A percentile compares a stretch with the other conserved stretches of the same genome.
These are phyloP conservation scores for Oldenlandia corymbosa DNA, from an alignment of 257 asterid species.

Conservation along the genomic window DNA sequence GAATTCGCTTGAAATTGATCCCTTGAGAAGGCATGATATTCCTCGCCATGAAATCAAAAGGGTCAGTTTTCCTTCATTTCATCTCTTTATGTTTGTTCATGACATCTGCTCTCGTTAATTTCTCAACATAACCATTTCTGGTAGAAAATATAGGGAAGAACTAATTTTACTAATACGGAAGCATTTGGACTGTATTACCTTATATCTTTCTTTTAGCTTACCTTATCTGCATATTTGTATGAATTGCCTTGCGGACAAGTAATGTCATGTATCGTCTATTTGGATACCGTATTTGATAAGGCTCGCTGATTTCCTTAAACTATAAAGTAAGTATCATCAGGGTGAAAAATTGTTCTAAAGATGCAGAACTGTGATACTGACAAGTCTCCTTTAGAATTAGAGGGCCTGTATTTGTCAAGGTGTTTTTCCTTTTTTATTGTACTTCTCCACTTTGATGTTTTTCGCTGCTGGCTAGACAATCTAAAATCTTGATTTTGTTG, in stretches of 20 bases:
- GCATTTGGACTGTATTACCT: neutral
- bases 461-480: neutral
- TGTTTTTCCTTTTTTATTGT: neutral
- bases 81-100: neutral
- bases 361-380: neutral
- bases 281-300: neutral
- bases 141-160: neutral
- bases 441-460: neutral
- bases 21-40: slow-evolving; percentile 54
- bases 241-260: neutral
- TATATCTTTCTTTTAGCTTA: neutral
- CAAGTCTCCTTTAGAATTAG: neutral
- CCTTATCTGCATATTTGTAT: neutral
- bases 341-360: too few species aligned
- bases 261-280: neutral
- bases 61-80: slow-evolving; percentile 32
- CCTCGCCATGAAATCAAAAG: slow-evolving; percentile 58
- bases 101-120: neutral
- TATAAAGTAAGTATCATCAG: too few species aligned
- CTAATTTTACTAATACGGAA: neutral
- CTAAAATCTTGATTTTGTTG: neutral
- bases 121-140: neutral
- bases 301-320: neutral
- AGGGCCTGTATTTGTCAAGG: neutral
- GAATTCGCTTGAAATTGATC: slow-evolving; percentile 59